Evolutionary conservation across 371 early-diverging fungal species (phyloP), one percentile per base, ranked within the genome.

Genomic region (Lichtheimia ramosa): DNA sequence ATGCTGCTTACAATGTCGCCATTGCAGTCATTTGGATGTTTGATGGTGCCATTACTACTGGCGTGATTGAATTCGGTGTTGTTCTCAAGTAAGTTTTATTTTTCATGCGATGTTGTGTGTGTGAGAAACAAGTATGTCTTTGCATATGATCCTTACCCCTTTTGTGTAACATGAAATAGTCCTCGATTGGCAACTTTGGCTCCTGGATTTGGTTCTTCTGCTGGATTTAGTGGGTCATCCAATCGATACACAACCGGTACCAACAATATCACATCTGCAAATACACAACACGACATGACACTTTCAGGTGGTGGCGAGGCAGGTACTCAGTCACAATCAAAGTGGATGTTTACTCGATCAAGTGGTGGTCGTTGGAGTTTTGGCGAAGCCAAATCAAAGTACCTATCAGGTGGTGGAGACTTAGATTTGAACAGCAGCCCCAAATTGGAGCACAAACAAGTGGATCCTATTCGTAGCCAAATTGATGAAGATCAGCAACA

Each of bases 401-500:
- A 18, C 21, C 46, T 46, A 18, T 18, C 21, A 21, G 21, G 46
- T 46, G 46, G 21, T 16, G n/a, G 46, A 46, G 10, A 18, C 16
- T 21, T n/a, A n/a, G 21, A n/a, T n/a, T 21, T 46, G n/a, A 21
- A n/a, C 46, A 21, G 16, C 46, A 34, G 34, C 10, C 34, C 34
- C 10, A 34, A 34, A 34, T 34, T 34, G 34, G 34, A 34, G 2
- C 34, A 34, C 34, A 34, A 34, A 8, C 34, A 34, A 34, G 5
- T 46, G n/a, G 56, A 55, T 43, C 56, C 16, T 16, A 57, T 34
- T 16, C 60, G 54, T 24, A 62, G 48, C 6, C 48, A 56, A 43
- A 48, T 68, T 20, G 74, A 74, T 48, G 54, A 74, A 43, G 74
- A 74, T 5, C 66, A 62, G 39, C 20, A 48, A 41, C 57, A 58